Base-by-base conservation (phyloP, 495 filamentous ascomycete genomes). In the Gamarada debralockiae region DNA sequence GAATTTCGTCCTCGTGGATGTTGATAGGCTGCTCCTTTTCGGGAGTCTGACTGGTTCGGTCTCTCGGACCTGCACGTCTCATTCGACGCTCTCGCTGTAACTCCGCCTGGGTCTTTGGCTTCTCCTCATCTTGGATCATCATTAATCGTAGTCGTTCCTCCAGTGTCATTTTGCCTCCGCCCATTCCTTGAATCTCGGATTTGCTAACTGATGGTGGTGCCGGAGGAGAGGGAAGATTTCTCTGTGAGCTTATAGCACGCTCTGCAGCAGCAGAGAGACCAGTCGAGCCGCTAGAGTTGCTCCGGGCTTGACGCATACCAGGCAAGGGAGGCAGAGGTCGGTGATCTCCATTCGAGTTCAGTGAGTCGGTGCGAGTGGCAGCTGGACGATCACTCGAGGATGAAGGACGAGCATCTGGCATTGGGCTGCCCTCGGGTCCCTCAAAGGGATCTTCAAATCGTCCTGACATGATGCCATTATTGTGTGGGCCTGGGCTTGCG, bases 71-170 rank as follows among this genome's bases (percentile, higher is more conserved):
- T 22, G 73, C 78, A 49, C 77, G 72, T 61, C 77, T 68, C 73
- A 84, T 78, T 22, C 79, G 76, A 48, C 80, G 73, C 62, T 86
- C 82, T 20, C 80, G 75, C 52, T 87, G 81, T 43, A 77, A 68
- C 56, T 81, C 80, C 10, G 70, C 70, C 22, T 71, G 69, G 3
- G 70, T 59, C 63, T 80, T 78, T 42, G 72, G 68, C 49, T 67
- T 70, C 17, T 70, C 67, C 50, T 83, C 74, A 55, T 86, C 83
- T 44, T 79, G 73, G 33, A 90, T 75, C 83, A 89, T 87, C 88
- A 95, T 91, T 23, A 93, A 77, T 54, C 80, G 80, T 23, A 95
- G 75, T 23, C 89, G 75, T 47, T 95, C 90, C 60, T 95, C 88
- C 3, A 95, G 71, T 3, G 88, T 76, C 85, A 92, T 87, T 22